Conservation (phyloP, 306 rosid species). For the Castanea sativa region DNA sequence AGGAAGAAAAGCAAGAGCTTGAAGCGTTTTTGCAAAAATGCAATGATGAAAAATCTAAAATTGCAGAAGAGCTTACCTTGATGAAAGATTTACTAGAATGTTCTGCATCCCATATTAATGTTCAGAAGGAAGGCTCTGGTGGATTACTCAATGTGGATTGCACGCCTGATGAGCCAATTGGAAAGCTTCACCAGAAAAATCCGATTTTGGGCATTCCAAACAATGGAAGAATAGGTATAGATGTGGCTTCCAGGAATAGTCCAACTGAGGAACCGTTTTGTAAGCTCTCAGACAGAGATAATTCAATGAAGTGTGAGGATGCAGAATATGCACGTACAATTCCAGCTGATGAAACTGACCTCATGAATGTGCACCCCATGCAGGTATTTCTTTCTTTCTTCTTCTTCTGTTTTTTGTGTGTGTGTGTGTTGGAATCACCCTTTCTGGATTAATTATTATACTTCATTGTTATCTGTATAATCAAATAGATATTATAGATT, state of each 20-base stretch:
- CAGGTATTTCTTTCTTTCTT: slow-evolving; percentile 43
- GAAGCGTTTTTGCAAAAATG: slow-evolving; percentile 75
- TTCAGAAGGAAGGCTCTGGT: slow-evolving; percentile 34
- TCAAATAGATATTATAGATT: not conserved
- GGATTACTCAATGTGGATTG: slow-evolving; percentile 23
- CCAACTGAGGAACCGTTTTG: slow-evolving; percentile 8
- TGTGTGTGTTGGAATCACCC: not conserved
- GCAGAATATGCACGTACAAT: slow-evolving; percentile 23
- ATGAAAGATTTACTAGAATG: slow-evolving; percentile 51
- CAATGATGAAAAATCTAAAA: slow-evolving; percentile 67
- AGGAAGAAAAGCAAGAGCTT: slow-evolving; percentile 89
- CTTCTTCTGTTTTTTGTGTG: not conserved
- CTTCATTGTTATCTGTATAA: not conserved
- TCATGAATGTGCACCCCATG: slow-evolving; percentile 30
- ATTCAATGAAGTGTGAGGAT: slow-evolving; percentile 35
- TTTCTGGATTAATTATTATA: slow-evolving; percentile 20
- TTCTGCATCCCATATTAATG: slow-evolving; percentile 34
- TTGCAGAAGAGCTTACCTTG: slow-evolving; percentile 56
- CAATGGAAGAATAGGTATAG: not conserved
- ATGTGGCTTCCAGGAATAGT: slow-evolving; percentile 1
- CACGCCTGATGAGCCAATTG: slow-evolving; percentile 21
- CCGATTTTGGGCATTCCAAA: slow-evolving; percentile 12
- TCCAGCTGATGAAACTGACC: slow-evolving; percentile 37
- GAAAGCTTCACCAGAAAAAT: not conserved
- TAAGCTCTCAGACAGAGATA: slow-evolving; percentile 16